Evolutionary conservation across 1,284 basidiomycete genomes (phyloP).

Genomic region (Ceraceosorus bombacis): DNA sequence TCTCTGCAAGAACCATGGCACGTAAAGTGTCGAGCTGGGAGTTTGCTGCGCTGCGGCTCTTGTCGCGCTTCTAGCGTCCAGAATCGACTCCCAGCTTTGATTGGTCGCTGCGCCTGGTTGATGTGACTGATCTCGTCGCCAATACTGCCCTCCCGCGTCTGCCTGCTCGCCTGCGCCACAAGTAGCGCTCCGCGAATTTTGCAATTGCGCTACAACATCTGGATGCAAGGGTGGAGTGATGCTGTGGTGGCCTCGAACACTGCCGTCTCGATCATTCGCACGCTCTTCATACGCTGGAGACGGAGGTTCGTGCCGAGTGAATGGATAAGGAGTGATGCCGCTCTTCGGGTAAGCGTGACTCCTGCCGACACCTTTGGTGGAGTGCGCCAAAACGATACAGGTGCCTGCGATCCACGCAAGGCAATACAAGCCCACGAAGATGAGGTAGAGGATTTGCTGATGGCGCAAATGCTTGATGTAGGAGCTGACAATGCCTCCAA

Average conservation of each 20-base stretch:
- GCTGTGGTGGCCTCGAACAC: neutral
- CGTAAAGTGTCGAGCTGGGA: too few species aligned
- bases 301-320: neutral
- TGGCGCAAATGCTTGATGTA: slow-evolving; percentile 68
- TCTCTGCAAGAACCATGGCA: too few species aligned
- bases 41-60: too few species aligned
- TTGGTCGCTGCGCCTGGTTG: too few species aligned
- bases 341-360: neutral
- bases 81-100: too few species aligned
- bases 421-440: slow-evolving; percentile 73
- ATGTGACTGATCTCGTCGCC: too few species aligned
- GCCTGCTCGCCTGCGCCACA: too few species aligned
- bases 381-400: slow-evolving; percentile 55
- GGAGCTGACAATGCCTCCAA: slow-evolving; percentile 64
- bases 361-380: neutral
- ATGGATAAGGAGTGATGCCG: neutral
- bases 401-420: slow-evolving; percentile 68
- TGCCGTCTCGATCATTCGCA: neutral
- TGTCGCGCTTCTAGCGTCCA: too few species aligned
- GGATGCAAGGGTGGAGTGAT: slow-evolving; percentile 8
- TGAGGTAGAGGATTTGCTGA: slow-evolving; percentile 70
- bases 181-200: too few species aligned
- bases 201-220: slow-evolving; percentile 1
- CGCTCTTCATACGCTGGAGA: neutral
- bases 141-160: too few species aligned